Evolutionary conservation across 2,329 filamentous ascomycete genomes (phyloP).

Genomic region (Cladophialophora bantiana): DNA sequence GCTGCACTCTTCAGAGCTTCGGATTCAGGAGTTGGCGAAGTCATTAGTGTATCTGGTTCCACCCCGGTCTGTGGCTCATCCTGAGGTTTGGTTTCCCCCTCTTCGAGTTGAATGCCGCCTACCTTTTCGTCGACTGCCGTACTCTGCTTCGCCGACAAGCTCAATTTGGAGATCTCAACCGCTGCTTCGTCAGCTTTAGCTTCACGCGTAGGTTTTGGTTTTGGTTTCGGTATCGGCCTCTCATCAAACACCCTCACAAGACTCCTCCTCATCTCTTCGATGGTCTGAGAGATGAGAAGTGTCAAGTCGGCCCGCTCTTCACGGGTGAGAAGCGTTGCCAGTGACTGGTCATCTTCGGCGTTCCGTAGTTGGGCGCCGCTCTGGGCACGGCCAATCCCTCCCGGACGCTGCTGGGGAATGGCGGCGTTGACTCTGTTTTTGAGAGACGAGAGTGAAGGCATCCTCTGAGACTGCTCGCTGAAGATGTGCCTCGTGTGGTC

Average conservation of each 20-base stretch:
- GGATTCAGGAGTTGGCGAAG: slow-evolving; percentile 21
- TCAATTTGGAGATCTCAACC: slow-evolving; percentile 22
- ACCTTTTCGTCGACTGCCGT: slow-evolving; percentile 1
- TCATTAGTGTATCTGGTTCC: slow-evolving; percentile 18
- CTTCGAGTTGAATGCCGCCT: slow-evolving; percentile 1
- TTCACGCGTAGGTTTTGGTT: background rate
- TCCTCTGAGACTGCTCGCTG: background rate
- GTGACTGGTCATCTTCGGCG: slow-evolving; percentile 43
- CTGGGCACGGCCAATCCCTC: background rate
- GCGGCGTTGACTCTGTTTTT: slow-evolving; percentile 16
- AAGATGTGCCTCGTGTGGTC: background rate
- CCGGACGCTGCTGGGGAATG: slow-evolving; percentile 5
- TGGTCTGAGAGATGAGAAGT: slow-evolving; percentile 49
- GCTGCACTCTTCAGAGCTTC: slow-evolving; percentile 56
- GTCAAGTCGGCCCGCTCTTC: slow-evolving; percentile 52
- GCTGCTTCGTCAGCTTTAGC: slow-evolving; percentile 33
- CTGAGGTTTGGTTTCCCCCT: background rate
- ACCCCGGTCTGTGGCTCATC: slow-evolving; percentile 6
- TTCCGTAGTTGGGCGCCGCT: slow-evolving; percentile 15
- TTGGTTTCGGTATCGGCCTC: slow-evolving; percentile 23
- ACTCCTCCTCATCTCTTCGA: slow-evolving; percentile 48
- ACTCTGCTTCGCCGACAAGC: slow-evolving; percentile 14
- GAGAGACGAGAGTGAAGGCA: slow-evolving; percentile 15
- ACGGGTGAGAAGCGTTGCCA: slow-evolving; percentile 50
- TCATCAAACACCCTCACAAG: slow-evolving; percentile 47